Percentiles rank a stretch among this genome's conserved stretches.
phyloP scores from a whole-genome alignment of 345 rosid genomes.

The Tarenaya hassleriana region DNA sequence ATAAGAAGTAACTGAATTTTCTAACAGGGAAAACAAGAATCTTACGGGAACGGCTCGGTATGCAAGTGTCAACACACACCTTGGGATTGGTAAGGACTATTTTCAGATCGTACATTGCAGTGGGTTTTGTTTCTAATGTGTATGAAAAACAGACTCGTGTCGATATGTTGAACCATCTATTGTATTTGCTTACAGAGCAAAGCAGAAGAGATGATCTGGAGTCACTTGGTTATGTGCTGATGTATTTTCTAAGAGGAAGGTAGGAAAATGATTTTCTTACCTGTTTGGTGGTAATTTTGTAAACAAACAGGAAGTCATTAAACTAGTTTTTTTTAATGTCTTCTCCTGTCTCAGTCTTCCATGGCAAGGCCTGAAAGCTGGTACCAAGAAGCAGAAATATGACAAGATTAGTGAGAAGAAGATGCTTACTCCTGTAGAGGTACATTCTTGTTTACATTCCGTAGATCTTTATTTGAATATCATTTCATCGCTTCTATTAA shows the following conservation, averaged over 20 bases:
- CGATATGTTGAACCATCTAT: constrained; percentile 12
- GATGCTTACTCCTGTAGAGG: constrained; percentile 90
- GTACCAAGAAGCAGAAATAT: constrained; percentile 94
- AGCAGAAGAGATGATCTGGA: constrained; percentile 94
- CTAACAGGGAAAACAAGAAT: constrained; percentile 78
- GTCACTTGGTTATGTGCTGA: constrained; percentile 90
- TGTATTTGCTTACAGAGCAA: constrained; percentile 55
- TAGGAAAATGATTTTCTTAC: constrained; percentile 22
- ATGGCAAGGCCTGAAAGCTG: constrained; percentile 94
- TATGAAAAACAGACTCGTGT: background rate
- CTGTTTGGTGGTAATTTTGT: background rate
- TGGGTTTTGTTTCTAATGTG: background rate
- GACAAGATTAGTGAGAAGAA: constrained; percentile 88
- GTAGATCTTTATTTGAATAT: background rate
- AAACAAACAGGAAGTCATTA: background rate
- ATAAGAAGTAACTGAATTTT: background rate
- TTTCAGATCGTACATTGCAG: constrained; percentile 1
- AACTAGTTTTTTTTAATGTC: background rate
- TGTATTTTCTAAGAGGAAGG: constrained; percentile 96
- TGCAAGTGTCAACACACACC: constrained; percentile 95
- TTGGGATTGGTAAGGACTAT: constrained; percentile 62
- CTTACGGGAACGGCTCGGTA: constrained; percentile 92
- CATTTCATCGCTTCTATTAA: background rate
- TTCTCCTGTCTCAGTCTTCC: constrained; percentile 57
- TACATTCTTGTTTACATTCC: constrained; percentile 17